Conservation (phyloP, 2,329 filamentous ascomycete genomes). For the Exophiala calicioides region DNA sequence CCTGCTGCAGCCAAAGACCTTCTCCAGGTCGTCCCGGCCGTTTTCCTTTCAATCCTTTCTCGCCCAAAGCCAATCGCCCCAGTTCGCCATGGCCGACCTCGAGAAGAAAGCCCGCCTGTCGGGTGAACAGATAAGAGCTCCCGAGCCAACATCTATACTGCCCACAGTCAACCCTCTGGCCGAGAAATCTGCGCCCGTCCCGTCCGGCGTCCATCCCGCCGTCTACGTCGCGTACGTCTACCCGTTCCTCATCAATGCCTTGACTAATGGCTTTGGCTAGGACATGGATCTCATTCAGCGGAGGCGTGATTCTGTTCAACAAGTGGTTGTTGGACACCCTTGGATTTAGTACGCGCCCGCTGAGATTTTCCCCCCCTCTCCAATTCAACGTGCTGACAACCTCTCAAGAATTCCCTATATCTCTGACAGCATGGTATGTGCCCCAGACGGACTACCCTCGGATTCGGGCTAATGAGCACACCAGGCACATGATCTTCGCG, state of each 20-base stretch:
- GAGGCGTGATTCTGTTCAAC: conserved; percentile 97
- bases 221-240: conserved; percentile 70
- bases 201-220: conserved; percentile 71
- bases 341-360: conserved; percentile 49
- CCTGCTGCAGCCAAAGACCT: conserved; percentile 25
- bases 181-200: conserved; percentile 68
- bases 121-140: conserved; percentile 67
- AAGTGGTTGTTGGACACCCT: conserved; percentile 90
- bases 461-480: conserved; percentile 1
- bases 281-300: conserved; percentile 88
- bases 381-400: conserved; percentile 4
- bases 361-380: background rate
- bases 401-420: conserved; percentile 26
- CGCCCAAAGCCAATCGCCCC: conserved; percentile 40
- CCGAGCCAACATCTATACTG: conserved; percentile 54
- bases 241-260: background rate
- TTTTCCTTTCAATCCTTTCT: conserved; percentile 53
- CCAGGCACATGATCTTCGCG: conserved; percentile 79
- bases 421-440: conserved; percentile 73
- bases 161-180: conserved; percentile 74
- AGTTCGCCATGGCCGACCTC: conserved; percentile 60
- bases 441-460: background rate
- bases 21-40: conserved; percentile 43
- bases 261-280: conserved; percentile 48
- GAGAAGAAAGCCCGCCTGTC: conserved; percentile 83